Evolutionary conservation across 306 rosid species (phyloP).

Genomic region (Lupinus albus): DNA sequence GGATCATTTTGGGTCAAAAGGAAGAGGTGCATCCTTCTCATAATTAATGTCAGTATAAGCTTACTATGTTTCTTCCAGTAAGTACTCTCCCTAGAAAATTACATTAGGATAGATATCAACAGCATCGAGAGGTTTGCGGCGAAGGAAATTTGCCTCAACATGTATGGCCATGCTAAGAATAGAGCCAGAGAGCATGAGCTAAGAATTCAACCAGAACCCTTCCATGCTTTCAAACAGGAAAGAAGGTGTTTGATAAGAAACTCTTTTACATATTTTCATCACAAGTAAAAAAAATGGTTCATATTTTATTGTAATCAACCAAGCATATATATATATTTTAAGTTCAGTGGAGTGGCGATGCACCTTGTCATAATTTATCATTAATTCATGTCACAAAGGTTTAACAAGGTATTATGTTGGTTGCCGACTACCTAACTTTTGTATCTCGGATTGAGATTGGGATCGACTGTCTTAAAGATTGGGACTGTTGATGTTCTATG

Average conservation of each 20-base stretch:
- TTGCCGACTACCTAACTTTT: neutral
- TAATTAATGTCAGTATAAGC: constrained; percentile 45
- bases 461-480: neutral
- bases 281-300: neutral
- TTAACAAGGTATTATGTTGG: too few species aligned
- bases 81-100: neutral
- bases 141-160: too few species aligned
- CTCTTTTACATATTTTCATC: neutral
- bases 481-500: neutral
- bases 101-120: constrained; percentile 17
- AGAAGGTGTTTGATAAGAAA: neutral
- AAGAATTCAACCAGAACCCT: too few species aligned
- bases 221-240: too few species aligned
- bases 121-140: constrained; percentile 15
- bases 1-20: constrained; percentile 41
- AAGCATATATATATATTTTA: constrained; percentile 7
- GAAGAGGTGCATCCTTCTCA: constrained; percentile 42
- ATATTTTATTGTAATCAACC: neutral
- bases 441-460: neutral
- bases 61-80: constrained; percentile 36
- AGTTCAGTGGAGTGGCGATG: neutral
- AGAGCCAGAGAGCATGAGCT: too few species aligned
- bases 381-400: too few species aligned
- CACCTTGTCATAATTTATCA: neutral
- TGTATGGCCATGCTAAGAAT: too few species aligned